Percentiles rank a stretch among this genome's conserved stretches.
phyloP scores from a whole-genome alignment of 1,284 basidiomycete species.

The Apiotrichum brassicae region DNA sequence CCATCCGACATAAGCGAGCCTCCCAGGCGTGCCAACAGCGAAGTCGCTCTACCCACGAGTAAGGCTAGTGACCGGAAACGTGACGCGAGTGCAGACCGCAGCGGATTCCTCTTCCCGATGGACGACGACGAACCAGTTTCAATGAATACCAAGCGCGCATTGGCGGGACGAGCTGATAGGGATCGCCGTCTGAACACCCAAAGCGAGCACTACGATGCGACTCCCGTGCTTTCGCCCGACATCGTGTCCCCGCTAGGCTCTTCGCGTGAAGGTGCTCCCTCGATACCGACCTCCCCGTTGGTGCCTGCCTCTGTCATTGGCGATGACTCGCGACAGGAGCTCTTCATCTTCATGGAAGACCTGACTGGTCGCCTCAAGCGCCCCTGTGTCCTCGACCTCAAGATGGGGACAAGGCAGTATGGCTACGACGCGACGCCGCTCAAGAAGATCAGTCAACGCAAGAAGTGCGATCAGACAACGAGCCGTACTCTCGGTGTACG shows the following conservation, averaged over 20 bases:
- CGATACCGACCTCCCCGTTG: conserved; percentile 31
- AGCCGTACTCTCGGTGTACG: conserved; percentile 83
- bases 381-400: conserved; percentile 94
- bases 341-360: conserved; percentile 99
- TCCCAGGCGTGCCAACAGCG: conserved; percentile 2
- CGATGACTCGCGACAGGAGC: conserved; percentile 69
- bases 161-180: neutral
- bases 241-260: neutral
- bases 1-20: neutral
- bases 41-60: neutral
- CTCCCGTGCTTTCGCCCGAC: neutral
- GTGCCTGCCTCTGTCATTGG: conserved; percentile 14
- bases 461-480: conserved; percentile 95
- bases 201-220: too few species aligned
- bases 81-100: conserved; percentile 36
- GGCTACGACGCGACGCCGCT: conserved; percentile 86
- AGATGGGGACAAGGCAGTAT: conserved; percentile 99
- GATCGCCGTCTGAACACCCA: neutral
- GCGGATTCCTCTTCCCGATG: conserved; percentile 45
- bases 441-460: conserved; percentile 96
- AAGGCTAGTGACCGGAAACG: conserved; percentile 8
- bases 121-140: conserved; percentile 38
- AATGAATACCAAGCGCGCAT: conserved; percentile 3
- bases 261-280: too few species aligned
- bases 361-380: conserved; percentile 87